phyloP scores from a whole-genome alignment of 78 protist species.

The Dictyostelium purpureum region DNA sequence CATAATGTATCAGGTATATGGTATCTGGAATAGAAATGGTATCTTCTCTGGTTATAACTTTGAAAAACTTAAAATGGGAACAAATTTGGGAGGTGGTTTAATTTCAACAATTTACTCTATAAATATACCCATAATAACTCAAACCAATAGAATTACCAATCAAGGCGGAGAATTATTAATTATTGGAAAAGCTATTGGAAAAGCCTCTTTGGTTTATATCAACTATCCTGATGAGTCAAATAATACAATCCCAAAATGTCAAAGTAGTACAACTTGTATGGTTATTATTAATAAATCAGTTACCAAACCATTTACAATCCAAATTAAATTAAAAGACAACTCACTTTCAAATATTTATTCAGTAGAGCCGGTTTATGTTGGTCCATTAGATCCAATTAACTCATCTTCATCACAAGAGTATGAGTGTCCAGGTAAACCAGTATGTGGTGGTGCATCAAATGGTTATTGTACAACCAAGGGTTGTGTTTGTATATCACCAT shows the following conservation, averaged over 20 bases:
- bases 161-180: not conserved
- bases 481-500: not conserved
- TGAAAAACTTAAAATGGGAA: not conserved
- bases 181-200: not conserved
- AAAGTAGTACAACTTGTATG: not conserved
- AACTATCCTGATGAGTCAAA: not conserved
- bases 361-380: not conserved
- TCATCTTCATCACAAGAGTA: not conserved
- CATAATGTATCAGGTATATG: not conserved
- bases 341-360: not conserved
- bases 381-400: not conserved
- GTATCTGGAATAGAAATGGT: not conserved
- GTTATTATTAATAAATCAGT: not conserved
- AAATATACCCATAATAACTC: not conserved
- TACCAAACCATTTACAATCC: not conserved
- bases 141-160: not conserved
- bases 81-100: not conserved
- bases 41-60: not conserved
- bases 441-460: not conserved
- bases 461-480: conserved; percentile 22
- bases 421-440: not conserved
- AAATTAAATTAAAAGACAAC: not conserved
- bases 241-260: not conserved
- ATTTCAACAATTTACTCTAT: not conserved
- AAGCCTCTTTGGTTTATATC: not conserved